These are phyloP conservation scores for Fusarium sp. DNA, from an alignment of 2,329 filamentous ascomycete genomes.

Conservation along the genomic window DNA sequence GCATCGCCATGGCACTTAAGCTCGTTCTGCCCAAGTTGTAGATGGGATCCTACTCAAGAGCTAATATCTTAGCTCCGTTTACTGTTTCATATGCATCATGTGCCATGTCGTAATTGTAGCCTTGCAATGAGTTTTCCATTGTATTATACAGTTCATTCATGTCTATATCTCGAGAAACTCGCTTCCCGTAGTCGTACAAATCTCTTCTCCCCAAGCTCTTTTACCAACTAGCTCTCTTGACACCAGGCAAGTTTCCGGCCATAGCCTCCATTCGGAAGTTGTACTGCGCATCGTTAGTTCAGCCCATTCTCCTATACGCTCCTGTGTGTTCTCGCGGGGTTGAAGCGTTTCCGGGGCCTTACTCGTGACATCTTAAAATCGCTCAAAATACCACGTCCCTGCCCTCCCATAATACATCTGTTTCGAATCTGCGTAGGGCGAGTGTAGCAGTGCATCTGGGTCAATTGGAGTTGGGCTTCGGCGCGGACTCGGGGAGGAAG, in stretches of 20 bases:
- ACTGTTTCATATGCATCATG: too few species aligned
- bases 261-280: slow-evolving; percentile 93
- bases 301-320: neutral
- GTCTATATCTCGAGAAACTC: slow-evolving; percentile 14
- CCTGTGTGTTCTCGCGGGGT: neutral
- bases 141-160: slow-evolving; percentile 46
- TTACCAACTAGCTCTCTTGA: slow-evolving; percentile 97
- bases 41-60: too few species aligned
- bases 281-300: slow-evolving; percentile 69
- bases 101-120: too few species aligned
- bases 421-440: slow-evolving; percentile 94
- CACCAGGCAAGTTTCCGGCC: slow-evolving; percentile 86
- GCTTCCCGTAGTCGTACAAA: slow-evolving; percentile 41
- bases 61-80: too few species aligned
- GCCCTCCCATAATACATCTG: slow-evolving; percentile 91
- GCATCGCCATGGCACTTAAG: neutral
- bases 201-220: neutral
- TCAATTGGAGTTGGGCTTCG: slow-evolving; percentile 91
- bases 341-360: slow-evolving; percentile 55
- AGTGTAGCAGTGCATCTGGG: slow-evolving; percentile 97
- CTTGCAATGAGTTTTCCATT: slow-evolving; percentile 19
- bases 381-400: slow-evolving; percentile 87
- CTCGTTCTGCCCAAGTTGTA: neutral
- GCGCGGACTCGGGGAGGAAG: slow-evolving; percentile 85
- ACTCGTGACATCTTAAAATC: slow-evolving; percentile 95